Evolutionary conservation across 1,284 basidiomycete species (phyloP).

Genomic region (Volvariella surrecta): DNA sequence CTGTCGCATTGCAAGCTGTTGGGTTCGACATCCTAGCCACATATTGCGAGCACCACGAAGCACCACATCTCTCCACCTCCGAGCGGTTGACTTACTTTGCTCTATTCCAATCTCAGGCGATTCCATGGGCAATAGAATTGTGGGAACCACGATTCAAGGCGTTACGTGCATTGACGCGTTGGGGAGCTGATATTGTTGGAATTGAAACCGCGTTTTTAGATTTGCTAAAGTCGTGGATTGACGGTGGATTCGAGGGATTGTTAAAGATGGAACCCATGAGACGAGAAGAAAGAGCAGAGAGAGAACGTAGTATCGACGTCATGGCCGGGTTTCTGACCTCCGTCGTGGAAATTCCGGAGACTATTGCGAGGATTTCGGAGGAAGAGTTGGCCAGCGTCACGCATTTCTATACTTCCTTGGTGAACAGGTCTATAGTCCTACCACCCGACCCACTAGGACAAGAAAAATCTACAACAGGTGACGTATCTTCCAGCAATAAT

Average conservation of each 20-base stretch:
- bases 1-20: slow-evolving; percentile 47
- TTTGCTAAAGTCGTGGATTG: slow-evolving; percentile 54
- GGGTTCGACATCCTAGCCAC: slow-evolving; percentile 65
- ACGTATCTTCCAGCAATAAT: slow-evolving; percentile 3
- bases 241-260: slow-evolving; percentile 50
- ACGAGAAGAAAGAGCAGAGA: slow-evolving; percentile 39
- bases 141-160: slow-evolving; percentile 67
- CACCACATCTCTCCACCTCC: slow-evolving; percentile 33
- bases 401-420: slow-evolving; percentile 47
- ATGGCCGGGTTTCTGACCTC: slow-evolving; percentile 48
- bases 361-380: slow-evolving; percentile 50
- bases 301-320: slow-evolving; percentile 52
- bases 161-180: slow-evolving; percentile 47
- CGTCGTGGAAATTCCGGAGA: slow-evolving; percentile 40
- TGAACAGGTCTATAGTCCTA: slow-evolving; percentile 43
- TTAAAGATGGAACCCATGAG: slow-evolving; percentile 27
- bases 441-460: slow-evolving; percentile 21
- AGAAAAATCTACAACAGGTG: slow-evolving; percentile 13
- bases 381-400: slow-evolving; percentile 43
- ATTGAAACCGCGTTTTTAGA: slow-evolving; percentile 49
- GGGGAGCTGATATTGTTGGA: slow-evolving; percentile 51
- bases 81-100: slow-evolving; percentile 56
- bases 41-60: slow-evolving; percentile 52
- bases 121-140: slow-evolving; percentile 50
- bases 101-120: slow-evolving; percentile 38